Conservation (phyloP, 331 rosid genomes). For the Phaseolus coccineus region DNA sequence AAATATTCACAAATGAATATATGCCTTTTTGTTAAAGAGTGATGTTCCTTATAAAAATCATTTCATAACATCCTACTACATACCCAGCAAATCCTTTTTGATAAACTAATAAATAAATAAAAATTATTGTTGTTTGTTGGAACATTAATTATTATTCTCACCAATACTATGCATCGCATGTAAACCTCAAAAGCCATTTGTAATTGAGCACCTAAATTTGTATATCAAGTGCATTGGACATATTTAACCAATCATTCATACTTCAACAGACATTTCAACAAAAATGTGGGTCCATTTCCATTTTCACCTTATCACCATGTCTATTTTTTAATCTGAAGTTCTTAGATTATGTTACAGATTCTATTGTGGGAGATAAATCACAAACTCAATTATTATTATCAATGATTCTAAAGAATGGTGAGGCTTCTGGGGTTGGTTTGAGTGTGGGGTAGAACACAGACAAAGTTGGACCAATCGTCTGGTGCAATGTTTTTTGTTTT, state of each 20-base stretch:
- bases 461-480: conserved; percentile 14
- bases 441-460: conserved; percentile 10
- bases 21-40: background rate
- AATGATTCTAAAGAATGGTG: background rate
- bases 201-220: background rate
- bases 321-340: background rate
- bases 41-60: background rate
- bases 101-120: background rate
- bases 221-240: conserved; percentile 3
- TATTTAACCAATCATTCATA: conserved; percentile 27
- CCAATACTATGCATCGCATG: background rate
- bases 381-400: background rate
- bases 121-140: conserved; percentile 17
- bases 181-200: background rate
- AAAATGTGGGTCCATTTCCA: conserved; percentile 9
- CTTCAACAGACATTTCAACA: conserved; percentile 5
- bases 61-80: background rate
- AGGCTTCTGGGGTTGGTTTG: conserved; percentile 16
- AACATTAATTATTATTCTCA: conserved; percentile 6
- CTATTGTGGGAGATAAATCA: background rate
- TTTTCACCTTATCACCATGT: background rate
- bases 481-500: conserved; percentile 6
- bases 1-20: background rate
- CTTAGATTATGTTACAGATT: background rate
- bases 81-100: background rate